Conservation (phyloP, 2,329 filamentous ascomycete genomes). For the Talaromyces atroroseus region DNA sequence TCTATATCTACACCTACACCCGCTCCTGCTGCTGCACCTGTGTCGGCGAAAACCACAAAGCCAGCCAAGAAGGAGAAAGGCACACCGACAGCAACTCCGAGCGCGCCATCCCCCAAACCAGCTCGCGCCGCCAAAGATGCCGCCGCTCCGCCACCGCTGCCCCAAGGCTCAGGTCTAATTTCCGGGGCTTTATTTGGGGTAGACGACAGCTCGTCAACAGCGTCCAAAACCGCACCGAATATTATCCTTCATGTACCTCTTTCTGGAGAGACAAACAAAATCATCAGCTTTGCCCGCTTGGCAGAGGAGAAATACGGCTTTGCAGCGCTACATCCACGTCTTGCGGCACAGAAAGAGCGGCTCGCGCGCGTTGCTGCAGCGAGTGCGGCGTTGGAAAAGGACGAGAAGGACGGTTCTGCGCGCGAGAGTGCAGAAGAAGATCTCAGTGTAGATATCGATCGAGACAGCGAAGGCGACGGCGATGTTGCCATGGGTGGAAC, state of each 20-base stretch:
- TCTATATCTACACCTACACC: not conserved
- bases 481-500: conserved; percentile 38
- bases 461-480: conserved; percentile 52
- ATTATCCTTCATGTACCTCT: conserved; percentile 82
- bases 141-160: conserved; percentile 47
- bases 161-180: conserved; percentile 59
- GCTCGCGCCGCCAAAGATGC: conserved; percentile 48
- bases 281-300: conserved; percentile 90
- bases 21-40: conserved; percentile 5
- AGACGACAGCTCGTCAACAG: conserved; percentile 38
- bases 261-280: conserved; percentile 76
- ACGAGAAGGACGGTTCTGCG: conserved; percentile 57
- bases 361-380: conserved; percentile 84
- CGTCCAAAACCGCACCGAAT: conserved; percentile 54
- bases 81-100: conserved; percentile 44
- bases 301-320: conserved; percentile 93
- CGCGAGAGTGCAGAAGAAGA: conserved; percentile 75
- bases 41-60: conserved; percentile 19
- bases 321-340: conserved; percentile 83
- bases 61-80: conserved; percentile 40
- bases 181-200: conserved; percentile 57
- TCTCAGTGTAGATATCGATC: conserved; percentile 85
- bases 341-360: conserved; percentile 81
- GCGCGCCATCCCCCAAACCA: conserved; percentile 52
- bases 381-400: conserved; percentile 74